Percentiles rank a stretch among this genome's conserved stretches.
Evolutionary conservation across 2,329 filamentous ascomycete species (phyloP).

Genomic region (Fusarium siculi): DNA sequence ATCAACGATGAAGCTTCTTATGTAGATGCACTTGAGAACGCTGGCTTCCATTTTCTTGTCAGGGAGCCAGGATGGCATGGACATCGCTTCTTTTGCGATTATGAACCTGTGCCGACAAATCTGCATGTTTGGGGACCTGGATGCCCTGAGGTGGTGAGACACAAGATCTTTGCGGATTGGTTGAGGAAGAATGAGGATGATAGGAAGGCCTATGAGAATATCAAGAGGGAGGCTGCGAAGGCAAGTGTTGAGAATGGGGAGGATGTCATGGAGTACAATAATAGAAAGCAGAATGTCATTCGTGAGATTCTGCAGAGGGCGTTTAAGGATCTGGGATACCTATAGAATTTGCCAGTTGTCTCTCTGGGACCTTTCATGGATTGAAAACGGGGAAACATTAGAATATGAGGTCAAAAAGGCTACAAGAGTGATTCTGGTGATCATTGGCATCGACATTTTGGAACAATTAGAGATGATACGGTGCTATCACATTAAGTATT

Average conservation of each 20-base stretch:
- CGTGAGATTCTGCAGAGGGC: constrained; percentile 51
- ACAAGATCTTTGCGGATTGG: constrained; percentile 59
- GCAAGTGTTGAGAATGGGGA: constrained; percentile 37
- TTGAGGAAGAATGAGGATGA: constrained; percentile 52
- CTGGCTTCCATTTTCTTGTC: constrained; percentile 57
- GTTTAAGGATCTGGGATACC: constrained; percentile 40
- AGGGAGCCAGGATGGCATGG: constrained; percentile 60
- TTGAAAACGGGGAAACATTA: too few species aligned
- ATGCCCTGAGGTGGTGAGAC: constrained; percentile 54
- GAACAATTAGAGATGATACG: too few species aligned
- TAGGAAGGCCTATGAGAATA: constrained; percentile 49
- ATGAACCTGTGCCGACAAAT: constrained; percentile 53
- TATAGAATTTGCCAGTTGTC: neutral
- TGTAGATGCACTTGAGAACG: constrained; percentile 54
- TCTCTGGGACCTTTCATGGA: too few species aligned
- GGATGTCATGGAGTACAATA: constrained; percentile 53
- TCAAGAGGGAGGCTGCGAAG: neutral
- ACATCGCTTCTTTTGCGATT: constrained; percentile 57
- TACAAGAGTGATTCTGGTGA: too few species aligned
- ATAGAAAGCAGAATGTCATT: constrained; percentile 54
- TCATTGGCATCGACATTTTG: too few species aligned
- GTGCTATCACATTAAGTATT: too few species aligned
- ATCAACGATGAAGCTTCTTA: constrained; percentile 55
- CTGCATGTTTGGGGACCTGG: constrained; percentile 60
- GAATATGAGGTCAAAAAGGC: neutral